Percentiles rank a stretch among this genome's conserved stretches.
Evolutionary conservation across 148 eudicot species (phyloP).

Genomic region (Vaccinium myrtillus): DNA sequence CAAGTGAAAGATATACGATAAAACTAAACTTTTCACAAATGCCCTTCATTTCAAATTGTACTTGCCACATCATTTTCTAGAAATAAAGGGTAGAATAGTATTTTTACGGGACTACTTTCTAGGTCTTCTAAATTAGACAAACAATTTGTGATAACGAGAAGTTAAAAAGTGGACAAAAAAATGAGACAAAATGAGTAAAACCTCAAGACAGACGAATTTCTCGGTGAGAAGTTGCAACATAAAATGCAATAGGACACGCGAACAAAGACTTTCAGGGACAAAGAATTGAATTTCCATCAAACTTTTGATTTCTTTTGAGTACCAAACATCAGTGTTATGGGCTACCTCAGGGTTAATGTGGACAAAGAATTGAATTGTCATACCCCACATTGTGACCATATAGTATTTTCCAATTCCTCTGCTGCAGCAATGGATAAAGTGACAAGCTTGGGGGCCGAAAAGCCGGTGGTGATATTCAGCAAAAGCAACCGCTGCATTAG

Average conservation of each 20-base stretch:
- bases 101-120: too few relatives aligned
- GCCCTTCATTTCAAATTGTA: too few relatives aligned
- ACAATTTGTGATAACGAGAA: too few relatives aligned
- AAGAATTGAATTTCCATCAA: neutral
- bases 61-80: too few relatives aligned
- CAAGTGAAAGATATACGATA: too few relatives aligned
- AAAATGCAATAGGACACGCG: neutral
- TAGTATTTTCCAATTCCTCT: neutral
- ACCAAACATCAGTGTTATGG: neutral
- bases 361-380: neutral
- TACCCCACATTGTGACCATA: neutral
- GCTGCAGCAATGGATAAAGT: slow-evolving; percentile 11
- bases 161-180: too few relatives aligned
- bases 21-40: too few relatives aligned
- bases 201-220: neutral
- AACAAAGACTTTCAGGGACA: neutral
- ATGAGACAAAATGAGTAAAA: neutral
- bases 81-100: too few relatives aligned
- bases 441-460: slow-evolving; percentile 40
- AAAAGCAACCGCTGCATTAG: slow-evolving; percentile 65
- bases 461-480: slow-evolving; percentile 78
- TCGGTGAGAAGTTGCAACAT: neutral
- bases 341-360: neutral
- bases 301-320: neutral
- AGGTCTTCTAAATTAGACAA: too few relatives aligned